Evolutionary conservation across 1,284 basidiomycete genomes (phyloP).

Genomic region (Apiotrichum gamsii): DNA sequence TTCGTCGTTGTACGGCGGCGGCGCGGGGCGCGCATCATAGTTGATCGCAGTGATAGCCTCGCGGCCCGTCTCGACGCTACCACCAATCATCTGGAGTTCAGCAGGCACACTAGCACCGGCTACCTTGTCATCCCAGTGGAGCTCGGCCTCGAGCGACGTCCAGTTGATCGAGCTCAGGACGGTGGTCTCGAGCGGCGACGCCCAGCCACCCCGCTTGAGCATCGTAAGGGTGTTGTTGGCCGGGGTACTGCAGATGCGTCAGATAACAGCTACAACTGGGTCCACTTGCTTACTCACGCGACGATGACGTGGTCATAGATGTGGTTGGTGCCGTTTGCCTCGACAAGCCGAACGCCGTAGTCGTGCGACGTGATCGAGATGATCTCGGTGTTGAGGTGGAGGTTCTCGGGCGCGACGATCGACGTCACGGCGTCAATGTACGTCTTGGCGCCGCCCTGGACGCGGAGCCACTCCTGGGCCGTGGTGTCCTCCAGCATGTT

Average conservation of each 20-base stretch:
- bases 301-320: constrained; percentile 70
- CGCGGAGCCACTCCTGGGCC: constrained; percentile 64
- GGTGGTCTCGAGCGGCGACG: constrained; percentile 55
- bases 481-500: constrained; percentile 40
- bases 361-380: constrained; percentile 28
- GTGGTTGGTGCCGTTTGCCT: constrained; percentile 35
- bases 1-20: constrained; percentile 9
- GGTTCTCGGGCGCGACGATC: constrained; percentile 52
- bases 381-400: constrained; percentile 61
- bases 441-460: constrained; percentile 62
- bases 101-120: too few relatives aligned
- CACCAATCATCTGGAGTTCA: too few relatives aligned
- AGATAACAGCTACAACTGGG: not conserved
- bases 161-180: constrained; percentile 61
- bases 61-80: not conserved
- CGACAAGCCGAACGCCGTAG: constrained; percentile 32
- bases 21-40: constrained; percentile 3
- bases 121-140: constrained; percentile 61
- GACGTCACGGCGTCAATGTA: constrained; percentile 64
- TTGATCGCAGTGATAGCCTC: not conserved
- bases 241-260: constrained; percentile 48
- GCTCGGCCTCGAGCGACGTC: constrained; percentile 62
- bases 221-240: constrained; percentile 62
- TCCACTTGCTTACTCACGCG: constrained; percentile 49
- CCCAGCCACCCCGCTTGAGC: constrained; percentile 54